Conservation (phyloP, 345 rosid species). For the Salix koriyanagi region DNA sequence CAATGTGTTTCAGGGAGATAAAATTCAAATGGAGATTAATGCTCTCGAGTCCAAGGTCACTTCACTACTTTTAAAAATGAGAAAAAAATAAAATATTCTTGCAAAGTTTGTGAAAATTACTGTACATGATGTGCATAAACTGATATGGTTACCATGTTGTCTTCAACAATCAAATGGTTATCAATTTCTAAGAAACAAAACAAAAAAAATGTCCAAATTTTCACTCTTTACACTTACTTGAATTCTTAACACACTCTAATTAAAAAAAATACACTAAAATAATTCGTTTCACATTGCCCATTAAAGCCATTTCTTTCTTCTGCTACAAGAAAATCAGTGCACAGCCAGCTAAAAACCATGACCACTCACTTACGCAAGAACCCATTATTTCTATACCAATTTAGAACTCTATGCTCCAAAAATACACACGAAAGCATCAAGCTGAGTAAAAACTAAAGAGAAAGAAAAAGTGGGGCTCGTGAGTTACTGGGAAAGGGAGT, state of each 20-base stretch:
- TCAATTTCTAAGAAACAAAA: background rate
- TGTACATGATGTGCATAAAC: too few species aligned
- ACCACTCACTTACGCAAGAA: background rate
- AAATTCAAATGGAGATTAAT: too few species aligned
- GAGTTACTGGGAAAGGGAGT: conserved; percentile 61
- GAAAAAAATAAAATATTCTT: too few species aligned
- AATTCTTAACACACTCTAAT: background rate
- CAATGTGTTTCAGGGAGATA: too few species aligned
- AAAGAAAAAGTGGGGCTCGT: background rate
- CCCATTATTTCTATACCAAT: background rate
- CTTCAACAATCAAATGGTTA: too few species aligned
- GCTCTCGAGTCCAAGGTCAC: too few species aligned
- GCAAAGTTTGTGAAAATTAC: too few species aligned
- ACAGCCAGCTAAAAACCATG: background rate
- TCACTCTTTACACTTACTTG: background rate
- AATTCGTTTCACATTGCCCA: background rate
- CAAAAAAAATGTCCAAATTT: background rate
- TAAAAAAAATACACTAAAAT: background rate
- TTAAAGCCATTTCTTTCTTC: background rate
- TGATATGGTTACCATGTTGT: too few species aligned
- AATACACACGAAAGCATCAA: background rate
- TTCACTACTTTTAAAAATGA: too few species aligned
- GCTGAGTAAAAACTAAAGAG: background rate
- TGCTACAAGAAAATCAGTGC: background rate
- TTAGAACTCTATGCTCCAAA: background rate